phyloP scores from a whole-genome alignment of 2,329 filamentous ascomycete species.

The Pseudogymnoascus pannorum region DNA sequence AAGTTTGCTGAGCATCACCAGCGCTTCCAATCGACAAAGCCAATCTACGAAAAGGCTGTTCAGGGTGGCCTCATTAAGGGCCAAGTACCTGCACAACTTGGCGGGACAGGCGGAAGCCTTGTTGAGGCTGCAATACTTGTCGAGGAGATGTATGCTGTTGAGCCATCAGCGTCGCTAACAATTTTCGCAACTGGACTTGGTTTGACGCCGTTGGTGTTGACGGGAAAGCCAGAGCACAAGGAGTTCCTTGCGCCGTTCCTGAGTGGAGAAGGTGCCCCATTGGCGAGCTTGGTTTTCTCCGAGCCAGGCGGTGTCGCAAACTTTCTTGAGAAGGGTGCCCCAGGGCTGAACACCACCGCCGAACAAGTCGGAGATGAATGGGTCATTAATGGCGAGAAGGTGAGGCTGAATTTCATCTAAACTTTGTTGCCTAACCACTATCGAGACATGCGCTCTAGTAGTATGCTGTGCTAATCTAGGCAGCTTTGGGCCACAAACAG shows the following conservation, averaged over 20 bases:
- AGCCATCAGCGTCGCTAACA: slow-evolving; percentile 42
- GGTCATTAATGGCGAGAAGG: slow-evolving; percentile 48
- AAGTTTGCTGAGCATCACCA: slow-evolving; percentile 20
- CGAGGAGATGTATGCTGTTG: slow-evolving; percentile 46
- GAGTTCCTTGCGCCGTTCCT: slow-evolving; percentile 43
- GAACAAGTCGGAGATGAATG: slow-evolving; percentile 41
- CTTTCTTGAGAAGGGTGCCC: slow-evolving; percentile 41
- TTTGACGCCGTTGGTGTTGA: slow-evolving; percentile 42
- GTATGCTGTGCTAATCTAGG: neutral
- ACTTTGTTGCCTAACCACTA: neutral
- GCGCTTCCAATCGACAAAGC: slow-evolving; percentile 41
- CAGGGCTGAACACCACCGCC: slow-evolving; percentile 43
- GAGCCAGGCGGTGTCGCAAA: slow-evolving; percentile 46
- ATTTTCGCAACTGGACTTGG: slow-evolving; percentile 46
- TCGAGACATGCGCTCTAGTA: neutral
- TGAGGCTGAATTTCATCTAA: slow-evolving; percentile 14
- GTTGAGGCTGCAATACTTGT: slow-evolving; percentile 43
- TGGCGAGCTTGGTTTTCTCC: slow-evolving; percentile 45
- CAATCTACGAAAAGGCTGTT: slow-evolving; percentile 39
- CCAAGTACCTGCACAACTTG: slow-evolving; percentile 38
- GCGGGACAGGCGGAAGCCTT: slow-evolving; percentile 38
- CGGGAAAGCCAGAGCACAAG: slow-evolving; percentile 33
- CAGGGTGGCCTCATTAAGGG: slow-evolving; percentile 39
- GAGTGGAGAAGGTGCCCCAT: slow-evolving; percentile 35
- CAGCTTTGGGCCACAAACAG: slow-evolving; percentile 49